Percentiles rank a stretch among this genome's conserved stretches.
Conservation (phyloP, 805 yeast species). For the Priceomyces fermenticarens region DNA sequence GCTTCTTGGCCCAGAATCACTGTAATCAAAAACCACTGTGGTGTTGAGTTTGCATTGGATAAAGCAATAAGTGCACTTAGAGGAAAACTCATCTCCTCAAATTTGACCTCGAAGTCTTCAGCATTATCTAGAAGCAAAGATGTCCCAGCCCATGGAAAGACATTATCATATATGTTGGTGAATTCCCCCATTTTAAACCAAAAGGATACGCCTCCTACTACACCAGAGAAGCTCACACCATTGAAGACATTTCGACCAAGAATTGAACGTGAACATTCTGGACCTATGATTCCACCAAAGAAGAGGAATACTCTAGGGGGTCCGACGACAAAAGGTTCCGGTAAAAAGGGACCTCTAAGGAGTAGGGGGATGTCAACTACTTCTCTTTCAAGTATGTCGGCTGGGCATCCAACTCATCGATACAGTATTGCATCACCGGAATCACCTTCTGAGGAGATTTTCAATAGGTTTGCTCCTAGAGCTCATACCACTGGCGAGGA, state of each 20-base stretch:
- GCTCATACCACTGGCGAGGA: slow-evolving; percentile 4
- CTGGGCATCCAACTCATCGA: slow-evolving; percentile 1
- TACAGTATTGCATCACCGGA: slow-evolving; percentile 6
- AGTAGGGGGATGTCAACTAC: slow-evolving; percentile 18
- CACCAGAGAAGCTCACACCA: slow-evolving; percentile 8
- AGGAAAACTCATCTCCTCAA: slow-evolving; percentile 50
- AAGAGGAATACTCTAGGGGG: slow-evolving; percentile 15
- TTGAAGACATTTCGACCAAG: slow-evolving; percentile 13
- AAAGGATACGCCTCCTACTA: slow-evolving; percentile 7
- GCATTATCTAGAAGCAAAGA: too few relatives aligned
- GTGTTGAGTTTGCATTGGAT: slow-evolving; percentile 85
- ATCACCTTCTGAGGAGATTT: not conserved
- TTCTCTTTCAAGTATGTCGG: slow-evolving; percentile 12
- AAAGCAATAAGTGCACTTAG: slow-evolving; percentile 67
- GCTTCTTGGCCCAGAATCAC: slow-evolving; percentile 94
- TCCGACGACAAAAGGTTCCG: slow-evolving; percentile 5
- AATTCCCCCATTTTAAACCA: slow-evolving; percentile 19
- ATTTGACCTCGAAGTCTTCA: not conserved
- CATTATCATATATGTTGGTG: slow-evolving; percentile 11
- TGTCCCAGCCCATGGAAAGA: too few relatives aligned
- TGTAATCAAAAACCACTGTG: slow-evolving; percentile 82
- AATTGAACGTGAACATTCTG: slow-evolving; percentile 25
- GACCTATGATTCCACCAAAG: slow-evolving; percentile 6
- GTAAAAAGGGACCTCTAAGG: slow-evolving; percentile 5
- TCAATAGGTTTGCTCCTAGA: slow-evolving; percentile 2